phyloP scores from a whole-genome alignment of 257 asterid species.

The Salvia miltiorrhiza region DNA sequence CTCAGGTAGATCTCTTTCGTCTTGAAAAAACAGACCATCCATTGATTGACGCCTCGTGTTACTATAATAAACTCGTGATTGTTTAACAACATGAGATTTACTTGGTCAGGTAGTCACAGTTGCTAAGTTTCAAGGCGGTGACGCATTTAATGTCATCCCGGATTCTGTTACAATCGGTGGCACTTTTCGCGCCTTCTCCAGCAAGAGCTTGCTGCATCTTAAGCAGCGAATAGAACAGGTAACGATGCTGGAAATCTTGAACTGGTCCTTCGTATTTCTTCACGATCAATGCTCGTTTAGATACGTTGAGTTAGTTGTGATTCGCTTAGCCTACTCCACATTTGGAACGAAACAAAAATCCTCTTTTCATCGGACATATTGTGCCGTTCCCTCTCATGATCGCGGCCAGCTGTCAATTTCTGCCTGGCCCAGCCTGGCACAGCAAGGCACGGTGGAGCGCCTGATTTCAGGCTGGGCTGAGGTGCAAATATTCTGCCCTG shows the following conservation, averaged over 20 bases:
- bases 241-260: conserved; percentile 13
- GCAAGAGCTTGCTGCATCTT: conserved; percentile 57
- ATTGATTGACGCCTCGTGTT: background rate
- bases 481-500: too few species aligned
- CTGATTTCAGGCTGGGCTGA: too few species aligned
- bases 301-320: background rate
- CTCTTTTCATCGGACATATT: background rate
- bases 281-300: background rate
- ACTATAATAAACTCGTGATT: background rate
- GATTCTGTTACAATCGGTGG: conserved; percentile 94
- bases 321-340: background rate
- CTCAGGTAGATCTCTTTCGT: conserved; percentile 52
- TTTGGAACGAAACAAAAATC: background rate
- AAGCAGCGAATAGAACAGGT: conserved; percentile 82
- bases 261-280: background rate
- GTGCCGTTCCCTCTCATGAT: background rate
- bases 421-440: too few species aligned
- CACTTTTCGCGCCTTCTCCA: conserved; percentile 84
- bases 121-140: conserved; percentile 85
- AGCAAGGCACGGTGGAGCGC: too few species aligned
- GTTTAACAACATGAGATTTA: conserved; percentile 5
- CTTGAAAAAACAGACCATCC: background rate
- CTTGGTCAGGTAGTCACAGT: conserved; percentile 75
- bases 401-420: too few species aligned
- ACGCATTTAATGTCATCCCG: conserved; percentile 87